phyloP scores from a whole-genome alignment of 2,329 filamentous ascomycete genomes.

The Aspergillus glaucus region DNA sequence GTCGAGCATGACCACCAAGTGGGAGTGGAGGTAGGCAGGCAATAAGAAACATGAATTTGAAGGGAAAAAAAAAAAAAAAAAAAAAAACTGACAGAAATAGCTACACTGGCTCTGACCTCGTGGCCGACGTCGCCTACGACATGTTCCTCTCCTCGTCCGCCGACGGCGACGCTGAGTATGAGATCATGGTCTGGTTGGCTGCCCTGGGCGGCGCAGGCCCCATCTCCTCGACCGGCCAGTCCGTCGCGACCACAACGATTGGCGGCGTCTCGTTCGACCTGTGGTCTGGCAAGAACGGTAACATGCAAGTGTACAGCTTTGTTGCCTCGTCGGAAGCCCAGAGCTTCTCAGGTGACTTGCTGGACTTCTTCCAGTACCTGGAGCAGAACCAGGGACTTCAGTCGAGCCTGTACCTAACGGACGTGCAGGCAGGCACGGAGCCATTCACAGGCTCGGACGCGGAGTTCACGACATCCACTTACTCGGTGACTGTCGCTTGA shows the following conservation, averaged over 20 bases:
- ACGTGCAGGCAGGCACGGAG: conserved; percentile 38
- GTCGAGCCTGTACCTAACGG: conserved; percentile 47
- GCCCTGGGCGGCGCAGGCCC: conserved; percentile 53
- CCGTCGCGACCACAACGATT: conserved; percentile 51
- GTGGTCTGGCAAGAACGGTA: conserved; percentile 55
- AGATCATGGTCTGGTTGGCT: conserved; percentile 62
- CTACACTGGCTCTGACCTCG: conserved; percentile 45
- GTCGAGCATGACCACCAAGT: conserved; percentile 39
- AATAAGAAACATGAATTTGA: not conserved
- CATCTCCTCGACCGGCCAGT: conserved; percentile 44
- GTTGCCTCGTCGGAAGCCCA: conserved; percentile 45
- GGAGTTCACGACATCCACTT: conserved; percentile 22
- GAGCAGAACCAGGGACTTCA: conserved; percentile 30
- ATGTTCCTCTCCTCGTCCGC: conserved; percentile 51
- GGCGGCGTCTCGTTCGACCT: conserved; percentile 52
- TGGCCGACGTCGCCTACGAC: conserved; percentile 58
- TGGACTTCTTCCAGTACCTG: conserved; percentile 54
- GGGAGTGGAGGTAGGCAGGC: conserved; percentile 36
- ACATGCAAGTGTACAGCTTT: conserved; percentile 55
- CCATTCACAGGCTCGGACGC: conserved; percentile 28
- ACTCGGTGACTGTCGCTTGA: conserved; percentile 24
- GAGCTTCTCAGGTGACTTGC: conserved; percentile 53
- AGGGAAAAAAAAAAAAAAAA: not conserved
- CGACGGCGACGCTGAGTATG: conserved; percentile 46
- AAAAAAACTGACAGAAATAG: conserved; percentile 12